Percentiles rank a stretch among this genome's conserved stretches.
These are phyloP conservation scores for Micractinium sp. DNA, from an alignment of 139 green algal genomes.

Conservation along the genomic window DNA sequence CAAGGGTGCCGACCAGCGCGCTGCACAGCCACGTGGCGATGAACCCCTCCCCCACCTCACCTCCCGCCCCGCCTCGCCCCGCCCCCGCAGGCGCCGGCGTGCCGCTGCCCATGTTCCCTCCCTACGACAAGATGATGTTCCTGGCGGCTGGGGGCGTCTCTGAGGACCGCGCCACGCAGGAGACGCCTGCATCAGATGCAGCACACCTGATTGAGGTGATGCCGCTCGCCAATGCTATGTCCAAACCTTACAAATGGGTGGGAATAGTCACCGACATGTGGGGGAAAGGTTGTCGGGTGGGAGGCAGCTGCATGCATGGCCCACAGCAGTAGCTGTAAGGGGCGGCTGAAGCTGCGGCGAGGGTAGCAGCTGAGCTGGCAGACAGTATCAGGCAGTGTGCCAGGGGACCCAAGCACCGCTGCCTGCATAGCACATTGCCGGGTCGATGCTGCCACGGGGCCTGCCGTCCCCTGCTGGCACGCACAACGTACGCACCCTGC, in stretches of 20 bases:
- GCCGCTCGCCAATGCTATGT: background rate
- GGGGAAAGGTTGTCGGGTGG: background rate
- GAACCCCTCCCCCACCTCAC: too few species aligned
- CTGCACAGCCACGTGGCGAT: background rate
- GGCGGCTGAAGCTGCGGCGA: background rate
- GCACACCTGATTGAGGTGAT: slow-evolving; percentile 6
- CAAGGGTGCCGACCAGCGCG: too few species aligned
- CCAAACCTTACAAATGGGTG: too few species aligned
- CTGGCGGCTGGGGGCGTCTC: background rate
- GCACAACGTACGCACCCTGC: background rate
- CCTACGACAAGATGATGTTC: background rate
- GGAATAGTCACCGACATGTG: too few species aligned
- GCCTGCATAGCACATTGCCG: background rate
- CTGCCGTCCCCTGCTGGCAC: background rate
- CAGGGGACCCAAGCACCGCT: too few species aligned
- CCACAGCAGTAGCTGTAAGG: too few species aligned
- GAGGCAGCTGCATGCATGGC: background rate
- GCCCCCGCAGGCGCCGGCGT: background rate
- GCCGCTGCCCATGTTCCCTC: slow-evolving; percentile 3
- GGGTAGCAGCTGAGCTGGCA: background rate
- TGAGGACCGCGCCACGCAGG: background rate
- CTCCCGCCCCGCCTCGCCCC: too few species aligned
- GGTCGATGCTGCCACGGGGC: too few species aligned
- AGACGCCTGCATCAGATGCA: background rate
- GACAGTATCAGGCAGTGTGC: too few species aligned